Base-by-base conservation (phyloP, 352 stramenopile species). In the Pythium graminicola region DNA sequence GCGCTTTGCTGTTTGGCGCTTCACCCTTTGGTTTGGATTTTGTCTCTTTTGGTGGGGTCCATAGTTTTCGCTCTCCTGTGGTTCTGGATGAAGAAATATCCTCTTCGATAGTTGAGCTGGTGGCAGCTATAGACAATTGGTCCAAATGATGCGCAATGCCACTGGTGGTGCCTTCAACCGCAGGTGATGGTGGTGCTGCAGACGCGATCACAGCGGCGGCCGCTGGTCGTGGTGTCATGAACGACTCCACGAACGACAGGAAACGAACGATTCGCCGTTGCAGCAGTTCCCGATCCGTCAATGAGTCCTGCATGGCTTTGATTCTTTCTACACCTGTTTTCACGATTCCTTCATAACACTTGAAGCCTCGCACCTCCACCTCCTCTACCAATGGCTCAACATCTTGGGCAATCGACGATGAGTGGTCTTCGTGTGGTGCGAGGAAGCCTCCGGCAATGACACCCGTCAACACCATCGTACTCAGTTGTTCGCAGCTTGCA, bases 371-470 rank as follows among this genome's bases (percentile, higher is more conserved):
- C 6, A 65, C 24, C 38, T 65, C 57, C 16, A 58, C 44, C 31
- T 60, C 57, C 41, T 65, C 57, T 11, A 24, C 22, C 22, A 65
- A 35, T 9, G 43, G 14, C 4, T 23, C 4, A 19, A 38, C 11
- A 16, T 16, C 9, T 14, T 45, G 13, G 9, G 33, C 9, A 28
- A 27, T 42, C 27, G 29, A 35, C 2, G 23, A 17, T 11, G 36
- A n/a, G 16, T 32, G 29, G 2, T 63, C 55, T 48, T 63, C 55
- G 9, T 53, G 55, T 4, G 55, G 55, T 1, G 48, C 40, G 6
- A 63, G 41, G 17, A 63, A 63, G 1, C 55, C 55, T 1, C 48
- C 55, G 14, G 47, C 41, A 20, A 63, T 63, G 32, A 63, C 39
- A 1, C 31, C 48, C 6, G 55, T 63, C 8, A 57, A 33, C 22